A percentile compares a stretch with the other conserved stretches of the same genome.
Conservation (phyloP, 176 grass and related monocot species). For the maize (Zea mays) region Zm-B73-REFERENCE-NAM-5.0 NC_050096.1:101808501-101809000, state of each 20-base stretch:
- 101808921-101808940: constrained; percentile 40
- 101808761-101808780: constrained; percentile 79
- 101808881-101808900: constrained; percentile 52
- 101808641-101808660: constrained; percentile 9
- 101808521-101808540: no score
- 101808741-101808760: constrained; percentile 88
- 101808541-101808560: no score
- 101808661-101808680: constrained; percentile 12
- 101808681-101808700: constrained; percentile 5
- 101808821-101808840: constrained; percentile 45
- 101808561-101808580: no score
- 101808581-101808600: constrained; percentile 14
- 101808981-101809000: constrained; percentile 37
- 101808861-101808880: constrained; percentile 30
- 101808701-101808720: neutral
- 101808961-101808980: constrained; percentile 29
- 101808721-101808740: constrained; percentile 41
- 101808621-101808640: constrained; percentile 15
- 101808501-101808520: no score
- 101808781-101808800: constrained; percentile 94
- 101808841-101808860: constrained; percentile 7
- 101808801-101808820: constrained; percentile 88
- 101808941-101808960: constrained; percentile 34
- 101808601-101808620: constrained; percentile 6
- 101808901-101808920: constrained; percentile 36